A percentile compares a stretch with the other conserved stretches of the same genome.
phyloP scores from a whole-genome alignment of 805 yeast species.

The Lachancea cidri region DNA sequence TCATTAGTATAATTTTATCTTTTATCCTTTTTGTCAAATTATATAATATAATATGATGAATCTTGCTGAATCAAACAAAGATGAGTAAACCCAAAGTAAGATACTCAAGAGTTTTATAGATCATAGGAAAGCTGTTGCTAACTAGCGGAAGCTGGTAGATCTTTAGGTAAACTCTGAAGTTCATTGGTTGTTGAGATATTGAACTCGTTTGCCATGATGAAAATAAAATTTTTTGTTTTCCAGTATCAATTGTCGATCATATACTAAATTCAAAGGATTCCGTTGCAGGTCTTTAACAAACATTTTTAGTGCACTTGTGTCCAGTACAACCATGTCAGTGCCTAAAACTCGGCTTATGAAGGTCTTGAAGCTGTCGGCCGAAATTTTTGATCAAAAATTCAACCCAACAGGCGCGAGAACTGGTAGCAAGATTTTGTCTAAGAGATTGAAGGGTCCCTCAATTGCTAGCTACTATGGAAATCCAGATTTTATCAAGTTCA shows the following conservation, averaged over 20 bases:
- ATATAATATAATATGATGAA: constrained; percentile 9
- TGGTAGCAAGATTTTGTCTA: constrained; percentile 64
- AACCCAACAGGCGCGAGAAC: constrained; percentile 64
- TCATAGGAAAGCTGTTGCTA: no score
- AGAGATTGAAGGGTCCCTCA: constrained; percentile 69
- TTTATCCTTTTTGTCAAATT: constrained; percentile 10
- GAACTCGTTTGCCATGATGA: not conserved
- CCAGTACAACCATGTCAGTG: constrained; percentile 36
- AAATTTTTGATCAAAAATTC: constrained; percentile 63
- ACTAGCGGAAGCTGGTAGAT: no score
- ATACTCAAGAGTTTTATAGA: no score
- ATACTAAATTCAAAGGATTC: no score
- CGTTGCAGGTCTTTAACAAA: no score
- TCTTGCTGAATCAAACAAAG: constrained; percentile 1
- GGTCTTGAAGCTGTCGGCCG: constrained; percentile 55
- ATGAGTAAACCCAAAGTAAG: no score
- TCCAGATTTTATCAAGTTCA: constrained; percentile 59
- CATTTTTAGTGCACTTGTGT: no score
- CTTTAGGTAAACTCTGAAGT: no score
- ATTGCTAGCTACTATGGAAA: constrained; percentile 70
- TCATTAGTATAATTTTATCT: constrained; percentile 11
- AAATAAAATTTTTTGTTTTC: no score
- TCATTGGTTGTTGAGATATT: not conserved
- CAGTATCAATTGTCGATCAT: no score
- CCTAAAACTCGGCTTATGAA: constrained; percentile 45